Conservation (phyloP, 2,329 filamentous ascomycete species). For the Rugonectria rugulosa region DNA sequence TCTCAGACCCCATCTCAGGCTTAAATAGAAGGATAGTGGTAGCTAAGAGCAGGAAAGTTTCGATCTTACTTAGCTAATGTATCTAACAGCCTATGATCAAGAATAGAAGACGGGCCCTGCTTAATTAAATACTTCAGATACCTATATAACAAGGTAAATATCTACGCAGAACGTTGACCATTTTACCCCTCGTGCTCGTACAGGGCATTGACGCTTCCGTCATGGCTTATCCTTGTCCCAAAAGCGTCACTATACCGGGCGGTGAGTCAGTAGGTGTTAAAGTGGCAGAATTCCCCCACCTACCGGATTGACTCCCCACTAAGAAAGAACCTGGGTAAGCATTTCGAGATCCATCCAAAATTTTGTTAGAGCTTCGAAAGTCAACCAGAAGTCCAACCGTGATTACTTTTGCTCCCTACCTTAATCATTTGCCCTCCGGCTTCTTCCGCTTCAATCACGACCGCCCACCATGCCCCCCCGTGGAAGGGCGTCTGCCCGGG, state of each 20-base stretch:
- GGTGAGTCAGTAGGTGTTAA: constrained; percentile 22
- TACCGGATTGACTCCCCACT: constrained; percentile 39
- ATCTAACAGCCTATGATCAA: no score
- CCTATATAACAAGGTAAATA: background rate
- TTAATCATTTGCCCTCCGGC: background rate
- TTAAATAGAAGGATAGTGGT: no score
- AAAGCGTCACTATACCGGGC: constrained; percentile 14
- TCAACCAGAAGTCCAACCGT: constrained; percentile 12
- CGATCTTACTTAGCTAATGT: no score
- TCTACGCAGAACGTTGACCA: background rate
- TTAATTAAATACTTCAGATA: no score
- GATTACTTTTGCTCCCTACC: background rate
- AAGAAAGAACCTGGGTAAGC: constrained; percentile 25
- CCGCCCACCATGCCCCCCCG: constrained; percentile 42
- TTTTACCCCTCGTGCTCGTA: background rate
- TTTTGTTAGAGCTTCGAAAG: constrained; percentile 38
- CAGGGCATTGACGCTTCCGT: background rate
- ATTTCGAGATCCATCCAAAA: constrained; percentile 32
- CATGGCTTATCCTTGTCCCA: constrained; percentile 9
- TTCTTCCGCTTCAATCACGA: background rate
- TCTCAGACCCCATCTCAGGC: no score
- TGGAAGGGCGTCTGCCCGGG: constrained; percentile 43
- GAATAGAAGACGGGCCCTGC: no score
- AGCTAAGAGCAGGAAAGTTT: no score
- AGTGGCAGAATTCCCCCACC: constrained; percentile 49